A percentile compares a stretch with the other conserved stretches of the same genome.
These are phyloP conservation scores for Nemania serpens DNA, from an alignment of 2,329 filamentous ascomycete genomes.

Conservation along the genomic window DNA sequence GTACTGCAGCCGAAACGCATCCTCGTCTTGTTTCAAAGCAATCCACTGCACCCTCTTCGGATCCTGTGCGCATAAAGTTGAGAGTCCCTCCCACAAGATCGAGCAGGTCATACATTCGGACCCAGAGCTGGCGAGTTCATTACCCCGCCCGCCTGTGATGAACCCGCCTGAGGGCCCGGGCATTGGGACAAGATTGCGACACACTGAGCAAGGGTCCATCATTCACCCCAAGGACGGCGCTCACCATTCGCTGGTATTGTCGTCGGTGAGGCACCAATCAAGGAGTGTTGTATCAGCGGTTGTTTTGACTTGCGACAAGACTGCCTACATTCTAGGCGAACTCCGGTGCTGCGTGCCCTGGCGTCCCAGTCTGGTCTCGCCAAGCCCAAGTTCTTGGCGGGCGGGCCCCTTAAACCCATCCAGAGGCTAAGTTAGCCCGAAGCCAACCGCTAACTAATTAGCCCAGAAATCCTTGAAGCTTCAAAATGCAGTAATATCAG, in stretches of 20 bases:
- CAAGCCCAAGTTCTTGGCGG: too few relatives aligned
- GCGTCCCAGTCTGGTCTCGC: too few relatives aligned
- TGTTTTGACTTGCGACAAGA: not conserved
- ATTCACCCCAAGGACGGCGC: too few relatives aligned
- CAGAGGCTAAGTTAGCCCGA: too few relatives aligned
- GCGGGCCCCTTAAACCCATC: too few relatives aligned
- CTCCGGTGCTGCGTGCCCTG: too few relatives aligned
- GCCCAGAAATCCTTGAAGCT: too few relatives aligned
- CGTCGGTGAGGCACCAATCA: too few relatives aligned
- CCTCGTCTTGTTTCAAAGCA: constrained; percentile 22
- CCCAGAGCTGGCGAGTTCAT: constrained; percentile 24
- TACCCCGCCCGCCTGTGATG: constrained; percentile 25
- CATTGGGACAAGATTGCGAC: constrained; percentile 20
- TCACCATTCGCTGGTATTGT: too few relatives aligned
- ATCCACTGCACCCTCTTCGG: constrained; percentile 20
- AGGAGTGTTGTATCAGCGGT: too few relatives aligned
- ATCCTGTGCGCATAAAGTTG: constrained; percentile 16
- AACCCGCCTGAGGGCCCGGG: constrained; percentile 30
- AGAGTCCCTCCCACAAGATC: constrained; percentile 31
- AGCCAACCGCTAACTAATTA: too few relatives aligned
- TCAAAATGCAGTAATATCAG: too few relatives aligned
- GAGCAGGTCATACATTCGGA: constrained; percentile 27
- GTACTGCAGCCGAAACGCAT: constrained; percentile 28
- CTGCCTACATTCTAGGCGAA: not conserved
- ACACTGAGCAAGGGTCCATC: not conserved